These are phyloP conservation scores for Streptanthus diversifolius DNA, from an alignment of 345 rosid genomes.

Conservation along the genomic window DNA sequence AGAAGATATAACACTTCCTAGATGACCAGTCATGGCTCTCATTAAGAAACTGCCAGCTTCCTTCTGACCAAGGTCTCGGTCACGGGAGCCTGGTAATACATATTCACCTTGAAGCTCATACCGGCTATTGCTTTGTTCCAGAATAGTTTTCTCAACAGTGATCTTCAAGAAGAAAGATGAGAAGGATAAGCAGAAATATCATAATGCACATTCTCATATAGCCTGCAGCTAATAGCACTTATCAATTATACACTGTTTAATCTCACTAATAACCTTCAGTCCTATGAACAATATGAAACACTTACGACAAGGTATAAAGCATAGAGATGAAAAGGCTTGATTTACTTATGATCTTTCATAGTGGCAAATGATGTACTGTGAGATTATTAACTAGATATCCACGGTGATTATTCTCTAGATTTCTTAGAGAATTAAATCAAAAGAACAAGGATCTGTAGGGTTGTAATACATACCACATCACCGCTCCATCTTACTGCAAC, in stretches of 20 bases:
- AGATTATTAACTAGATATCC: background rate
- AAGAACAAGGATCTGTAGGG: background rate
- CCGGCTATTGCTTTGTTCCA: slow-evolving; percentile 84
- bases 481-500: slow-evolving; percentile 98
- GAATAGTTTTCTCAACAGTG: slow-evolving; percentile 84
- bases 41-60: slow-evolving; percentile 70
- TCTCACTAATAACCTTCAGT: background rate
- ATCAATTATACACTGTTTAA: background rate
- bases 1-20: slow-evolving; percentile 92
- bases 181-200: slow-evolving; percentile 28
- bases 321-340: background rate
- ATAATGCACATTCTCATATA: slow-evolving; percentile 16
- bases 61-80: slow-evolving; percentile 67
- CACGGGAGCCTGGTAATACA: slow-evolving; percentile 93
- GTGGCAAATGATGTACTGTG: slow-evolving; percentile 8
- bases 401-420: background rate
- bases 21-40: slow-evolving; percentile 93
- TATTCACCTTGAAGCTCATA: slow-evolving; percentile 99
- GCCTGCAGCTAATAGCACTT: slow-evolving; percentile 5
- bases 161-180: slow-evolving; percentile 47
- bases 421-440: slow-evolving; percentile 4
- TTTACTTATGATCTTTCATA: background rate
- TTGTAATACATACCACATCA: slow-evolving; percentile 78
- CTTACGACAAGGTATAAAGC: background rate
- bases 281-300: slow-evolving; percentile 6